Conservation (phyloP, 2,329 filamentous ascomycete genomes). For the Clarireedia paspali region DNA sequence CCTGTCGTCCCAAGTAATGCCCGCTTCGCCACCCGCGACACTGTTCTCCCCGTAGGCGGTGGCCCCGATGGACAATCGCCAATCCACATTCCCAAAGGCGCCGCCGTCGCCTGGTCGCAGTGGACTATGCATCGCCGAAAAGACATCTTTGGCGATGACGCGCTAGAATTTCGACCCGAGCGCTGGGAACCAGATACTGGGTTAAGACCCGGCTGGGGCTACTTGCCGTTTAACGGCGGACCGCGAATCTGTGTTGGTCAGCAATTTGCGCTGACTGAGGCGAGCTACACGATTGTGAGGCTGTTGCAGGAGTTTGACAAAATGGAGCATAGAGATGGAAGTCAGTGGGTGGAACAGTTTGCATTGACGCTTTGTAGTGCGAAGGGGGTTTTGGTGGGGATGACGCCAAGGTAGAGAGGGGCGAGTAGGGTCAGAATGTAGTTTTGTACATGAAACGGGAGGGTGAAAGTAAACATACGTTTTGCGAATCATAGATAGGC, state of each 20-base stretch:
- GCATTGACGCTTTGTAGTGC: conserved; percentile 13
- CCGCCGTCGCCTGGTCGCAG: conserved; percentile 13
- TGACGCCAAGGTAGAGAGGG: conserved; percentile 31
- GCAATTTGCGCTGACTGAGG: conserved; percentile 31
- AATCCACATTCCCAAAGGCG: conserved; percentile 21
- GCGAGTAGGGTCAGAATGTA: conserved; percentile 26
- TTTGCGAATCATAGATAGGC: no score
- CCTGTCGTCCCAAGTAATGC: conserved; percentile 46
- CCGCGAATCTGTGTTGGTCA: conserved; percentile 31
- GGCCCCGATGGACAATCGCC: conserved; percentile 26
- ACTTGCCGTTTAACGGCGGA: conserved; percentile 38
- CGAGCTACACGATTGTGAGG: conserved; percentile 29
- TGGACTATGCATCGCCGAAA: conserved; percentile 32
- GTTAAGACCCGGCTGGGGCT: conserved; percentile 33
- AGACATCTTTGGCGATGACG: conserved; percentile 33
- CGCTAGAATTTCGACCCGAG: conserved; percentile 35
- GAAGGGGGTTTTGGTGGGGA: conserved; percentile 14
- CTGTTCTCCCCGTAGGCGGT: conserved; percentile 29
- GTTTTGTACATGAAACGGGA: no score
- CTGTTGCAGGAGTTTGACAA: conserved; percentile 28
- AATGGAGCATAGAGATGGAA: conserved; percentile 23
- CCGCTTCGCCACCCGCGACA: conserved; percentile 39
- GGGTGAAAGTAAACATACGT: no score
- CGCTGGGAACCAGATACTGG: conserved; percentile 33
- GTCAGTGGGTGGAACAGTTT: conserved; percentile 13